A percentile compares a stretch with the other conserved stretches of the same genome.
These are phyloP conservation scores for Candida germanica DNA, from an alignment of 805 yeast species.

Conservation along the genomic window DNA sequence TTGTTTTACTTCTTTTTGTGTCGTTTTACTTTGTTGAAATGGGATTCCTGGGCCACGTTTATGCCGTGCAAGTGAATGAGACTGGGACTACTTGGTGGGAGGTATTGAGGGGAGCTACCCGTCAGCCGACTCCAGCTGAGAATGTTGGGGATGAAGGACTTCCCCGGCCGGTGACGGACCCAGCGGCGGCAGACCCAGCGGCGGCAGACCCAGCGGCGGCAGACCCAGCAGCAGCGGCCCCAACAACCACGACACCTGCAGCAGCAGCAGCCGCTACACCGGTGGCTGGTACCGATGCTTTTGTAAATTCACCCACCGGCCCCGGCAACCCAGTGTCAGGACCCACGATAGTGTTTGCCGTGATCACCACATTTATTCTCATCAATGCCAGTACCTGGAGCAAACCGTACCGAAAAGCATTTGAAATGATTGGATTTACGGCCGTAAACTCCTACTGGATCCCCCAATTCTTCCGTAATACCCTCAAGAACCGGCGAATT, in stretches of 20 bases:
- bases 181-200: constrained; percentile 10
- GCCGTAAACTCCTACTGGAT: constrained; percentile 74
- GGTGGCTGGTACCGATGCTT: constrained; percentile 7
- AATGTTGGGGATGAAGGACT: not conserved
- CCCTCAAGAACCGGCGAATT: constrained; percentile 63
- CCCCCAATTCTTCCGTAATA: constrained; percentile 83
- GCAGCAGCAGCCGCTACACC: constrained; percentile 11
- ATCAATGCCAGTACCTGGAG: constrained; percentile 66
- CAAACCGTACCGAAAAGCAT: constrained; percentile 44
- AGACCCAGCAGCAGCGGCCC: constrained; percentile 5
- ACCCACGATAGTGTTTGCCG: constrained; percentile 23
- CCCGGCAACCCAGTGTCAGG: constrained; percentile 25
- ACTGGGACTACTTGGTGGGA: constrained; percentile 64
- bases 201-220: constrained; percentile 9
- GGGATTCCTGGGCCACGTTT: constrained; percentile 66
- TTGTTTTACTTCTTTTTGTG: constrained; percentile 66
- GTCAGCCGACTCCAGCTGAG: not conserved
- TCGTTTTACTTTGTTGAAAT: constrained; percentile 73
- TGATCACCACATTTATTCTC: constrained; percentile 48
- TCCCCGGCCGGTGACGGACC: not conserved
- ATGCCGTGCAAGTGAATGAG: constrained; percentile 70
- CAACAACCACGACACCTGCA: constrained; percentile 1
- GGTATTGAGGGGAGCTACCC: constrained; percentile 50
- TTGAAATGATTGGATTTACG: constrained; percentile 56
- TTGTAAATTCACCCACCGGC: constrained; percentile 11